phyloP scores from a whole-genome alignment of 768 basidiomycete species.

The Suillus sp. region DNA sequence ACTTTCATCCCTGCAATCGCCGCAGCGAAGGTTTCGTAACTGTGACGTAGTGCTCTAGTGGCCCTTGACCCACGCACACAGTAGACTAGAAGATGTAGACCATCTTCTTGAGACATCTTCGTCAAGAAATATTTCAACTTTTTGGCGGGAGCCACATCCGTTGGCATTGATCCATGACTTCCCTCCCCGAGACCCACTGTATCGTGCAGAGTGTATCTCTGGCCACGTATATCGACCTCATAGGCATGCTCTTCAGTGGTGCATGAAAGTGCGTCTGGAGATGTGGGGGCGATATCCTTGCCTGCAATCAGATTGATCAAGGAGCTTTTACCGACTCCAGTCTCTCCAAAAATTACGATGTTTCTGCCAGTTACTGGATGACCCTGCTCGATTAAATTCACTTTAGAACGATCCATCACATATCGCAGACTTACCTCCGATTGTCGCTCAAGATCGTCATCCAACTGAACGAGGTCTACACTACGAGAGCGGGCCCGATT shows the following conservation, averaged over 20 bases:
- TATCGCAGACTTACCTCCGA: background rate
- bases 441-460: background rate
- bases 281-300: constrained; percentile 32
- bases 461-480: background rate
- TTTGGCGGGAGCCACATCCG: constrained; percentile 13
- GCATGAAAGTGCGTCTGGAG: constrained; percentile 36
- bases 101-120: constrained; percentile 30
- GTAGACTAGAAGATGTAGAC: constrained; percentile 28
- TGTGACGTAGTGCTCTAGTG: constrained; percentile 14
- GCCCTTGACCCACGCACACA: constrained; percentile 26
- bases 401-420: background rate
- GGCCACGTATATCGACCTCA: constrained; percentile 24
- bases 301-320: constrained; percentile 43
- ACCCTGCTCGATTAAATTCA: background rate
- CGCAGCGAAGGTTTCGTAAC: constrained; percentile 30
- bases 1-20: constrained; percentile 34
- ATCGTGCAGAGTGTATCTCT: constrained; percentile 33
- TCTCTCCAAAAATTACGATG: constrained; percentile 47
- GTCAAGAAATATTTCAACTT: constrained; percentile 35
- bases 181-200: constrained; percentile 33
- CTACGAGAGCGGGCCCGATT: constrained; percentile 2
- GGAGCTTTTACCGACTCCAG: constrained; percentile 46
- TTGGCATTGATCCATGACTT: constrained; percentile 9
- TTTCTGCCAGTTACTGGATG: constrained; percentile 23
- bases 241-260: constrained; percentile 37